A percentile compares a stretch with the other conserved stretches of the same genome.
Conservation (phyloP, 257 asterid genomes). For the Nicotiana noctiflora region DNA sequence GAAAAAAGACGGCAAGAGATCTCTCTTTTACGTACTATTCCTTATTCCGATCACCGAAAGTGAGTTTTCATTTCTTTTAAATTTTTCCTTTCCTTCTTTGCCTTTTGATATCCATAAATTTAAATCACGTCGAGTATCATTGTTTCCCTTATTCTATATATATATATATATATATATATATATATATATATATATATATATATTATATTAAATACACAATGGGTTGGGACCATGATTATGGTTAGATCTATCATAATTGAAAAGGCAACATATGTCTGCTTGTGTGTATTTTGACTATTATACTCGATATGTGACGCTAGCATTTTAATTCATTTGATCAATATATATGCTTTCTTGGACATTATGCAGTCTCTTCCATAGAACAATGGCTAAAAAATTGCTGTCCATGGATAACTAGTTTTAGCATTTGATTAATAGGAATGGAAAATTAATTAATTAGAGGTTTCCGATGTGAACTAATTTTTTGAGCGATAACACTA, state of each 20-base stretch:
- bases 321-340: background rate
- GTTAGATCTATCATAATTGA: too few relatives aligned
- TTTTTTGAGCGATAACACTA: background rate
- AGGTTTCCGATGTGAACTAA: background rate
- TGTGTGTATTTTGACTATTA: too few relatives aligned
- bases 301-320: too few relatives aligned
- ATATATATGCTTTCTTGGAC: background rate
- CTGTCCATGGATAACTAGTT: background rate
- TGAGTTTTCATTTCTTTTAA: background rate
- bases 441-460: background rate
- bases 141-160: too few relatives aligned
- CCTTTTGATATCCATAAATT: background rate
- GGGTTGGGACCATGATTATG: too few relatives aligned
- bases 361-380: background rate
- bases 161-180: too few relatives aligned
- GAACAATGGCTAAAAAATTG: background rate
- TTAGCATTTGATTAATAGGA: background rate
- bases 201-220: too few relatives aligned
- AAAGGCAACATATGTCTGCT: too few relatives aligned
- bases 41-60: constrained; percentile 77
- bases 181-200: too few relatives aligned
- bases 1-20: constrained; percentile 72
- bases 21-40: constrained; percentile 69
- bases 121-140: background rate
- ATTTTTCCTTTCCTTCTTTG: background rate